Base-by-base conservation (phyloP, 1,139 yeast species). In the Geotrichum restrictum region DNA sequence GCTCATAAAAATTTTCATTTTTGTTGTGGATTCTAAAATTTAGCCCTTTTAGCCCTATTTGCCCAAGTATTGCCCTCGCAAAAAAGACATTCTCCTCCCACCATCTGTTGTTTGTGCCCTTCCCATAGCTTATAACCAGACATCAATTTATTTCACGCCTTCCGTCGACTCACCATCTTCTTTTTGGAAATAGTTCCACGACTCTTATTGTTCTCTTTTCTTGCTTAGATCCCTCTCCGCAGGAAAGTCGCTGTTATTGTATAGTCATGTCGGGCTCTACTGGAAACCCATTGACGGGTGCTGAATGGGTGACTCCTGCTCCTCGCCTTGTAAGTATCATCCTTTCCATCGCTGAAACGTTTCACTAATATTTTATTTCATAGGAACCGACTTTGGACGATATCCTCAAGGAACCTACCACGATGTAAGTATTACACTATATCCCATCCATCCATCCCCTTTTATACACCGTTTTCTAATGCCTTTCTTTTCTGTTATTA, bases 311-410 rank as follows among this genome's bases (percentile, higher is more conserved):
- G 16, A 24, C 31, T 1, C 48, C 48, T 11, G 29, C 33, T 16
- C 21, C 32, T 24, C 38, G 45, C 14, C 31, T 18, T 14, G 48
- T 45, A 36, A 8, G 46, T 41, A 31, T 16, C 18, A 10, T 34
- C 10, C 14, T 34, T 34, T n/a, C 13, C 36, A 33, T 11, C 16
- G 5, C 36, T 6, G 11, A 4, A 14, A 33, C 36, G 16, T 13
- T 14, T 6, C 11, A 14, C 36, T 37, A 11, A 37, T 29, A 11
- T 21, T 16, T 14, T 29, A 11, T 21, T 16, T 14, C 2, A 4
- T 45, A 49, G 53, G 53, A 49, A 19, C 48, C 51, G 14, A 52
- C 43, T 21, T 44, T 52, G 24, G 55, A 44, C 29, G 55, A 52
- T 22, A 37, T 52, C n/a, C 42, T 52, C 14, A 44, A 32, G 16